Conservation (phyloP, 73 alveolate genomes). For the Tetrahymena thermophila region DNA sequence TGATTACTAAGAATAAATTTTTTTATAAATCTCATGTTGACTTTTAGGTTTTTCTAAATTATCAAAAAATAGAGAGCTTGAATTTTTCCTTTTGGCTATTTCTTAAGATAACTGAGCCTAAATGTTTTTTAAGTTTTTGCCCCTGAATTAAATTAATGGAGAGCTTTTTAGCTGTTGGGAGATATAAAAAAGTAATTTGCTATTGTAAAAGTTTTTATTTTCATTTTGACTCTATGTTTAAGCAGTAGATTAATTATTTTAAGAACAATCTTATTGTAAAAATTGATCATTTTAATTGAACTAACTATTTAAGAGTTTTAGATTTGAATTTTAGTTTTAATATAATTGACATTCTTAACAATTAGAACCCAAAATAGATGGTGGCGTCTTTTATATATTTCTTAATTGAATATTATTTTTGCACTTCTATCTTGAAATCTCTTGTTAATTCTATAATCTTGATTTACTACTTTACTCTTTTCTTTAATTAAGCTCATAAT, state of each 20-base stretch:
- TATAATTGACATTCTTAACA: not conserved
- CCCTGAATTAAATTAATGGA: not conserved
- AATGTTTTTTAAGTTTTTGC: not conserved
- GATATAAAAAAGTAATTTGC: too few relatives aligned
- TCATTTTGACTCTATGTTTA: too few relatives aligned
- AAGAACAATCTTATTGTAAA: too few relatives aligned
- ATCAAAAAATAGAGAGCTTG: not conserved
- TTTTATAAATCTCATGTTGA: not conserved
- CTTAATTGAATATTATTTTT: too few relatives aligned
- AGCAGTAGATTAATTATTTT: not conserved
- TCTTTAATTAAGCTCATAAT: not conserved
- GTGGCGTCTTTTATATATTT: not conserved
- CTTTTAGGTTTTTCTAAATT: not conserved
- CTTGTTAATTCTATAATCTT: not conserved
- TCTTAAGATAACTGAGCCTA: not conserved
- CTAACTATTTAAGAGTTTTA: too few relatives aligned
- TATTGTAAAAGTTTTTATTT: too few relatives aligned
- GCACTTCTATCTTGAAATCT: too few relatives aligned
- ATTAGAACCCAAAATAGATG: not conserved
- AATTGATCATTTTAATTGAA: not conserved
- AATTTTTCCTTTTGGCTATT: not conserved
- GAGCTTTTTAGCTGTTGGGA: not conserved
- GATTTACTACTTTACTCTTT: not conserved
- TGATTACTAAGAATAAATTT: not conserved
- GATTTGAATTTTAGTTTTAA: not conserved